Base-by-base conservation (phyloP, 257 asterid species). In the Coffea canephora region DNA sequence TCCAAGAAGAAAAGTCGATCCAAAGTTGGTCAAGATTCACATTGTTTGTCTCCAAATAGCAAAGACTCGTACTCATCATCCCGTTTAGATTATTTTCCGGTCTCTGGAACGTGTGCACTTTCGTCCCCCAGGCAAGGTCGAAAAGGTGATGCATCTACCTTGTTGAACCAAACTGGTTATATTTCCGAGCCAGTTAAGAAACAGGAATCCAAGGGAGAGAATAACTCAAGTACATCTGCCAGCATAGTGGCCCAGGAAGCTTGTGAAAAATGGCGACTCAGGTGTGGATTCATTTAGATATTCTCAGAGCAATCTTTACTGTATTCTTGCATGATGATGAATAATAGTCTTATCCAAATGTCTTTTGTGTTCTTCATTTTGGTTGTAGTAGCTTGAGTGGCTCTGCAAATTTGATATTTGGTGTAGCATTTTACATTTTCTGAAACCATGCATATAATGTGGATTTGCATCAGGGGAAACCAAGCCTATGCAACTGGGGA, bases 201-300 rank as follows among this genome's bases (percentile, higher is more conserved):
- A 71, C 79, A 76, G 75, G 87, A 84, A 79, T 70, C 80, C 84
- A 89, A 85, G 78, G 80, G 77, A 77, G 91, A 84, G 81, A 65
- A 64, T 36, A 23, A 74, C 77, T 82, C 88, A 75, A 62, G 83
- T 54, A 81, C 86, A 74, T 81, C 88, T 81, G 87, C 87, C 71
- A 86, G 92, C 86, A 85, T 86, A 87, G 91, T 93, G 50, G 90
- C 93, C 77, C 95, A 91, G 83, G 97, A 96, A 90, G 85, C 93
- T 81, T 96, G 99, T 89, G 99, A 96, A 90, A 94, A 89, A 80
- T 96, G 96, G 97, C 91, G 97, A 77, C 84, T 94, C 73, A 93
- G 98, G 99, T 94, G 82, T 73, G 87, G 72, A 64, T 74, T 76
- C 78, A 65, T 66, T 39, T 54, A 43, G 31, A 46, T 10, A 71